These are phyloP conservation scores for Colletotrichum australisinense DNA, from an alignment of 2,329 filamentous ascomycete genomes.

Conservation along the genomic window DNA sequence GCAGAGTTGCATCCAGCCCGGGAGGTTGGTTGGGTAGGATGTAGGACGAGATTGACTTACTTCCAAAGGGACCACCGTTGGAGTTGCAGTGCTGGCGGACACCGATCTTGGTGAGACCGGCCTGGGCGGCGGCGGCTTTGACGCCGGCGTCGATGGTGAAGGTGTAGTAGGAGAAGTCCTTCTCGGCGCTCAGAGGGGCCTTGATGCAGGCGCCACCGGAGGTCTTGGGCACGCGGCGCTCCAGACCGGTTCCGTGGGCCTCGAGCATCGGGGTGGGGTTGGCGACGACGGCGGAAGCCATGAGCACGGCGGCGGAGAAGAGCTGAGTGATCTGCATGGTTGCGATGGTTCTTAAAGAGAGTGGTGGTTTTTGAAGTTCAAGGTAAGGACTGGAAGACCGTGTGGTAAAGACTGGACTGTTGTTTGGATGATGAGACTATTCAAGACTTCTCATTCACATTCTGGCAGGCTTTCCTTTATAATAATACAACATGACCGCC, in stretches of 20 bases:
- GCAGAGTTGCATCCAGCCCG: too few relatives aligned
- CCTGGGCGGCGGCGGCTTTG: not conserved
- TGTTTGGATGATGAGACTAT: not conserved
- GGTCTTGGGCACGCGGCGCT: not conserved
- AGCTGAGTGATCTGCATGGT: slow-evolving; percentile 4
- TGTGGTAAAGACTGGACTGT: not conserved
- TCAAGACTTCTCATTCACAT: not conserved
- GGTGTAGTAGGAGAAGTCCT: slow-evolving; percentile 15
- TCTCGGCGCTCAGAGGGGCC: not conserved
- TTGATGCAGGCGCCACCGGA: not conserved
- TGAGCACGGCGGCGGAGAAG: not conserved
- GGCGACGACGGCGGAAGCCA: not conserved
- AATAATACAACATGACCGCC: not conserved
- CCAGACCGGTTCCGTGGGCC: not conserved
- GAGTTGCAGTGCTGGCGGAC: not conserved
- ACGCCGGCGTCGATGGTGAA: not conserved
- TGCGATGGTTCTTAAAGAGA: not conserved
- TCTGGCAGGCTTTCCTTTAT: not conserved
- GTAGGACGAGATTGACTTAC: not conserved
- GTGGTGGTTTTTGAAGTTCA: not conserved
- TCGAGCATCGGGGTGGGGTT: not conserved
- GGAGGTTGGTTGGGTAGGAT: too few relatives aligned
- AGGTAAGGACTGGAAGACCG: not conserved
- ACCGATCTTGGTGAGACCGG: slow-evolving; percentile 1
- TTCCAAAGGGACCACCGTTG: not conserved